Percentiles rank a stretch among this genome's conserved stretches.
Conservation (phyloP, 2,329 filamentous ascomycete genomes). For the Colletotrichum spinosum region DNA sequence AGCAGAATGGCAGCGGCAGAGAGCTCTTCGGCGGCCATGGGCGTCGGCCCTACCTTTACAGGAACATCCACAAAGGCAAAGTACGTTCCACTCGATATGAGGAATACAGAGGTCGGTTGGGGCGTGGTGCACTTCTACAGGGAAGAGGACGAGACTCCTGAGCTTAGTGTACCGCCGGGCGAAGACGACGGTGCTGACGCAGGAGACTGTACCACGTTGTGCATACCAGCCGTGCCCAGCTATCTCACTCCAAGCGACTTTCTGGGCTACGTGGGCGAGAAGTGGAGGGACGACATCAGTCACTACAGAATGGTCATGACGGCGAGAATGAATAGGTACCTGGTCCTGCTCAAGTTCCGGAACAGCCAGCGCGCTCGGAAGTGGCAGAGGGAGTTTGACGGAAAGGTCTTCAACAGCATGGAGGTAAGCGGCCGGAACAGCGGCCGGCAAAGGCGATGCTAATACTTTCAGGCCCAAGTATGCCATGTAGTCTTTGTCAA, state of each 20-base stretch:
- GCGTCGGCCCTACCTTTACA: constrained; percentile 66
- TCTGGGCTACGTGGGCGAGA: constrained; percentile 89
- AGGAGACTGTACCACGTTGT: constrained; percentile 87
- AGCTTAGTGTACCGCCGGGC: constrained; percentile 52
- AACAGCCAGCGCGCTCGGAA: constrained; percentile 77
- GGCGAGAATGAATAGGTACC: constrained; percentile 87
- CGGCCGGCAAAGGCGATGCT: constrained; percentile 27
- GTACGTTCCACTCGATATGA: constrained; percentile 77
- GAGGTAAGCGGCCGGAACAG: constrained; percentile 68
- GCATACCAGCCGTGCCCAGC: constrained; percentile 92
- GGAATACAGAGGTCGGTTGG: constrained; percentile 85
- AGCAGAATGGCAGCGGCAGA: constrained; percentile 47
- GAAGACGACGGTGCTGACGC: constrained; percentile 48
- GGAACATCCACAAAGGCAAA: constrained; percentile 86
- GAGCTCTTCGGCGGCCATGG: constrained; percentile 62
- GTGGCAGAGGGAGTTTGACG: constrained; percentile 91
- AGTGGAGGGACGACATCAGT: constrained; percentile 85
- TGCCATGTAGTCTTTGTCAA: constrained; percentile 97
- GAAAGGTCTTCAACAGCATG: constrained; percentile 91
- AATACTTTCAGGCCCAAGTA: constrained; percentile 75
- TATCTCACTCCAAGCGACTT: constrained; percentile 94
- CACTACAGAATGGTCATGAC: constrained; percentile 97
- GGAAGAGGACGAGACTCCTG: constrained; percentile 80
- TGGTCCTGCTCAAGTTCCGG: constrained; percentile 95
- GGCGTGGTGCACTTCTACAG: constrained; percentile 95